Evolutionary conservation across 2,329 filamentous ascomycete species (phyloP).

Genomic region (Chaetomiaceae sp.): DNA sequence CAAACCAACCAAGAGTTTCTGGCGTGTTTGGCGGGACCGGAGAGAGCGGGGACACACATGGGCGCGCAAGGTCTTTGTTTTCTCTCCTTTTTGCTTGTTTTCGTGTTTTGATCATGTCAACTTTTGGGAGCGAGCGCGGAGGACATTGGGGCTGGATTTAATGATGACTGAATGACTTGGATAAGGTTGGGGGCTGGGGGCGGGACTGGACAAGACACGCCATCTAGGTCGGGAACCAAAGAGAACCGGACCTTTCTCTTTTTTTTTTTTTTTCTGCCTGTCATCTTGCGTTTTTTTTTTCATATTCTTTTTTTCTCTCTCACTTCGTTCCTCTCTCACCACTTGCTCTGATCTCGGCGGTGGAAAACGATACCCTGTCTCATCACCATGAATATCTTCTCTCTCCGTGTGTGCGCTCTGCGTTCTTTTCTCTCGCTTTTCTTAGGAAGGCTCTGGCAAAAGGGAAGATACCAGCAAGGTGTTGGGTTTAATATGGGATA

Average conservation of each 20-base stretch:
- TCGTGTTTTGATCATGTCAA: neutral
- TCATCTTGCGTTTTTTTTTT: neutral
- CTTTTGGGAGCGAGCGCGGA: neutral
- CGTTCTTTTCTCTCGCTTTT: neutral
- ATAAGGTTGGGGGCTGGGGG: neutral
- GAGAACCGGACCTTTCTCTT: neutral
- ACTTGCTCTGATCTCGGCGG: neutral
- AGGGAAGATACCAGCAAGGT: no score
- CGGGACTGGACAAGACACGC: no score
- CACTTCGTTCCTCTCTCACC: neutral
- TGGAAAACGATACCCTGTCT: constrained; percentile 8
- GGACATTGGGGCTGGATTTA: constrained; percentile 8
- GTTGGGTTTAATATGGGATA: no score
- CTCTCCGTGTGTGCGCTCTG: no score
- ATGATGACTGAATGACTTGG: constrained; percentile 15
- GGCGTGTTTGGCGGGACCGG: neutral
- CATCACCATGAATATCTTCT: constrained; percentile 1
- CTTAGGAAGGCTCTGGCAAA: no score
- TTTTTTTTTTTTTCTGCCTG: constrained; percentile 9
- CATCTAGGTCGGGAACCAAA: neutral
- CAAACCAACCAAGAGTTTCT: neutral
- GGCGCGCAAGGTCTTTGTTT: constrained; percentile 23
- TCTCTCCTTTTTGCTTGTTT: neutral
- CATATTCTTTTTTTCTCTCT: neutral
- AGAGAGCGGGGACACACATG: constrained; percentile 19